phyloP scores from a whole-genome alignment of 2,329 filamentous ascomycete species.

The Xylaria polymorpha region DNA sequence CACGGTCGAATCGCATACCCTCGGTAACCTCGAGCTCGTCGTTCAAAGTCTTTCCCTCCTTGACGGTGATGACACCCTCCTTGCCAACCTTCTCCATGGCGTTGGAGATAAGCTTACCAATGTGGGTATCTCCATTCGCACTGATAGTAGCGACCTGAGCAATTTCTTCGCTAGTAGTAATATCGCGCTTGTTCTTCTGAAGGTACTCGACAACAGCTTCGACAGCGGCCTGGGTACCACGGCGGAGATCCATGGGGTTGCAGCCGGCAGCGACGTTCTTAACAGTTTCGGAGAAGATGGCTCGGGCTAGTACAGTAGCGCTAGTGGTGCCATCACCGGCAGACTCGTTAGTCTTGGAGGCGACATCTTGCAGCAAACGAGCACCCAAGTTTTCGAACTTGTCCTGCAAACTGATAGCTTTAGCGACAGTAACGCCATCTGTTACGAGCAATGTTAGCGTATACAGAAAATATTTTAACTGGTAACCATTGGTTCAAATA shows the following conservation, averaged over 20 bases:
- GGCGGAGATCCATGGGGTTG: constrained; percentile 99
- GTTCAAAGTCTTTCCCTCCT: constrained; percentile 98
- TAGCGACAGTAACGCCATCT: constrained; percentile 92
- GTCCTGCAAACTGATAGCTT: constrained; percentile 92
- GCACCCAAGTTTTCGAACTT: constrained; percentile 99
- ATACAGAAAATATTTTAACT: neutral
- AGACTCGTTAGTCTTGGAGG: constrained; percentile 98
- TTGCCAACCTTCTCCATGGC: constrained; percentile 99
- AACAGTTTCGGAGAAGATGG: constrained; percentile 99
- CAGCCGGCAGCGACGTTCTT: constrained; percentile 99
- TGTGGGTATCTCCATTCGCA: constrained; percentile 95
- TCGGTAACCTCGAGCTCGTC: constrained; percentile 99
- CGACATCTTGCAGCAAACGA: constrained; percentile 95
- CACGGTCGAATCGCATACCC: constrained; percentile 99
- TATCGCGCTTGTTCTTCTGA: constrained; percentile 95
- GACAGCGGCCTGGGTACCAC: constrained; percentile 96
- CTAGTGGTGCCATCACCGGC: constrained; percentile 99
- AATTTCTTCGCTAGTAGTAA: constrained; percentile 96
- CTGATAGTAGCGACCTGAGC: constrained; percentile 98
- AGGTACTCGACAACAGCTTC: constrained; percentile 94
- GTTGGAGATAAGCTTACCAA: constrained; percentile 94
- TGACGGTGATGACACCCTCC: constrained; percentile 99
- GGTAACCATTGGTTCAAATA: constrained; percentile 57
- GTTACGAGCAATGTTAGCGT: constrained; percentile 40
- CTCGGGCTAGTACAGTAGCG: constrained; percentile 93